Base-by-base conservation (phyloP, 2,329 filamentous ascomycete species). In the Thielaviopsis populi region DNA sequence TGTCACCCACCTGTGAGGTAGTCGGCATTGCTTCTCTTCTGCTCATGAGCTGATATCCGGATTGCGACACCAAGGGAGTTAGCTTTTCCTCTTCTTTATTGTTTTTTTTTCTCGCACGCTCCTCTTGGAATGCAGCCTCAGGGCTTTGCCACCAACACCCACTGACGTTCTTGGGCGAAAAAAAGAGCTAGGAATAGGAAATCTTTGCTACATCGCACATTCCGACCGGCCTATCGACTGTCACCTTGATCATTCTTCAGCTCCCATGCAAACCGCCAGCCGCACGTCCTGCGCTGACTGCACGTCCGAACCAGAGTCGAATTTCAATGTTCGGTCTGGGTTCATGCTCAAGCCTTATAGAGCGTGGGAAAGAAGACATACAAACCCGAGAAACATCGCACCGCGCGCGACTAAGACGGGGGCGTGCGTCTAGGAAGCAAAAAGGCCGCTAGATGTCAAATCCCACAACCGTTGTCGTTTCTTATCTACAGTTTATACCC, bases 401-500 rank as follows among this genome's bases (percentile, higher is more conserved):
- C 22, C 13, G 13, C 27, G 27, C 27, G 33, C 15, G 30, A 33
- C 13, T 10, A 54, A 37, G 27, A 8, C 13, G n/a, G 30, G 53
- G 53, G 53, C 27, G 53, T 56, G 53, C 24, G 24, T 33, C 10
- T 37, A 56, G 37, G 53, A n/a, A 17, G n/a, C n/a, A 37, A 3
- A 30, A 56, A 33, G 5, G 24, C 53, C 30, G 6, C 24, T 37
- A 17, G 53, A 11, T 22, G 53, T 56, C 53, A 37, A 56, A 56
- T 56, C 53, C 53, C 53, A 56, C 30, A 19, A n/a, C 42, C 42
- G 42, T 37, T 27, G 30, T 56, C 53, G 24, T 37, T 61, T 61
- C 59, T 61, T 61, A 61, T 61, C 59, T 61, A 48, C 24, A 43
- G 27, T 30, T 30, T 11, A 33, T 40, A 37, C 59, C 41, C 58